Evolutionary conservation across 352 stramenopile species (phyloP).

Genomic region (Peronosclerospora sorghi): DNA sequence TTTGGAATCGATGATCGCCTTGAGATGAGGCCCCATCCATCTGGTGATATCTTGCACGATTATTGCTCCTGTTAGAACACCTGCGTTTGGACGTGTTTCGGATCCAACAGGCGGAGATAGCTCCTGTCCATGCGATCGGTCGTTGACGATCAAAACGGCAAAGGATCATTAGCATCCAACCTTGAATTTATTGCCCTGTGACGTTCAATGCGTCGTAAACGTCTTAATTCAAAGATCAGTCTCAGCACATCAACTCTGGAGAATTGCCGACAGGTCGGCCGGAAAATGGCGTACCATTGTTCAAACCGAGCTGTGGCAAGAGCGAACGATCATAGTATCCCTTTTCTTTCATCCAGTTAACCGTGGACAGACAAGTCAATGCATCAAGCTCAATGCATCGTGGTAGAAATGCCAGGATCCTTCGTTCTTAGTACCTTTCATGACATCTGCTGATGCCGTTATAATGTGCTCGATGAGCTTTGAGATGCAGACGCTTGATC

Average conservation of each 20-base stretch:
- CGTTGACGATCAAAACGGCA: neutral
- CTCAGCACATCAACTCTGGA: neutral
- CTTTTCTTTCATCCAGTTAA: neutral
- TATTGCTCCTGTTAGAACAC: neutral
- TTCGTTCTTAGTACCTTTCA: too few species aligned
- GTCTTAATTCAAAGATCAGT: neutral
- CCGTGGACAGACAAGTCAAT: neutral
- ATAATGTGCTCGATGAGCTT: too few species aligned
- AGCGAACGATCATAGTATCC: neutral
- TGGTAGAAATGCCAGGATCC: too few species aligned
- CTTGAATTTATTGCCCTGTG: neutral
- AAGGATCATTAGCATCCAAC: neutral
- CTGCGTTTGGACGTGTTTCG: neutral
- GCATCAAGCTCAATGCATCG: neutral
- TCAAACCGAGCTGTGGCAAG: neutral
- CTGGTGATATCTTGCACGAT: neutral
- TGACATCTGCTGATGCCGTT: too few species aligned
- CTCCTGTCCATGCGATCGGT: neutral
- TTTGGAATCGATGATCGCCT: too few species aligned
- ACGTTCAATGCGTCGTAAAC: neutral
- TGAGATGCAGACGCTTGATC: too few species aligned
- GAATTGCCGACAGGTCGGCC: neutral
- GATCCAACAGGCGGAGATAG: neutral
- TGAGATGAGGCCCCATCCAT: neutral
- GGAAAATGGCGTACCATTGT: neutral